Conservation (phyloP, 2,329 filamentous ascomycete genomes). For the Rhynchosporium secalis region DNA sequence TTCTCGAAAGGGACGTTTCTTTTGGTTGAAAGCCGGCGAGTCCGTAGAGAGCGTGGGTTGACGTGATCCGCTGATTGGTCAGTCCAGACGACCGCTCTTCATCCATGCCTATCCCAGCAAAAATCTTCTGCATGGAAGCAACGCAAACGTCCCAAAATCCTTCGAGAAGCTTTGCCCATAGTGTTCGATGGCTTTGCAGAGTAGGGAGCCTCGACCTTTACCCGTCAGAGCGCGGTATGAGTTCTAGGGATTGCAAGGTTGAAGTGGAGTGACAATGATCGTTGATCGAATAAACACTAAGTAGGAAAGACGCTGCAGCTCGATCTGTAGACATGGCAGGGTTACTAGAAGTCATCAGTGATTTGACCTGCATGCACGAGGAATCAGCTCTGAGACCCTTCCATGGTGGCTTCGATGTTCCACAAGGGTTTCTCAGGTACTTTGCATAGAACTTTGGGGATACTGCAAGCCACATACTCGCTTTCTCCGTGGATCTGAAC, state of each 20-base stretch:
- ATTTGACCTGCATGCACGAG: neutral
- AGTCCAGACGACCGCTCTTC: neutral
- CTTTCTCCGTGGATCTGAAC: too few relatives aligned
- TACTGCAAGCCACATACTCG: neutral
- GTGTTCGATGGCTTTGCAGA: neutral
- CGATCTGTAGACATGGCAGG: neutral
- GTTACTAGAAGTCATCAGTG: neutral
- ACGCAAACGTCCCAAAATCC: conserved; percentile 2
- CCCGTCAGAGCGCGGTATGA: neutral
- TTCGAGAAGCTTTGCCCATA: conserved; percentile 14
- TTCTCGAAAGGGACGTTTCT: neutral
- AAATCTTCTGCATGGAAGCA: conserved; percentile 11
- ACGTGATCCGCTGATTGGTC: conserved; percentile 1
- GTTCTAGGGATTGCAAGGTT: neutral
- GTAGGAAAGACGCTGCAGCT: neutral
- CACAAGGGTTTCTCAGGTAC: neutral
- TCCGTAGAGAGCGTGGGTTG: conserved; percentile 3
- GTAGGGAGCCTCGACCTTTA: neutral
- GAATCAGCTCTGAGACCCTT: conserved; percentile 1
- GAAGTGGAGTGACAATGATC: neutral
- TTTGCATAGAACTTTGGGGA: neutral
- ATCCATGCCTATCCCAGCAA: conserved; percentile 1
- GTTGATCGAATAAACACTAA: neutral
- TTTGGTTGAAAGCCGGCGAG: neutral
- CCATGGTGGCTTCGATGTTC: neutral